Evolutionary conservation across 2,329 filamentous ascomycete genomes (phyloP), one percentile per base, ranked within the genome.

Genomic region (Seiridium cupressi): DNA sequence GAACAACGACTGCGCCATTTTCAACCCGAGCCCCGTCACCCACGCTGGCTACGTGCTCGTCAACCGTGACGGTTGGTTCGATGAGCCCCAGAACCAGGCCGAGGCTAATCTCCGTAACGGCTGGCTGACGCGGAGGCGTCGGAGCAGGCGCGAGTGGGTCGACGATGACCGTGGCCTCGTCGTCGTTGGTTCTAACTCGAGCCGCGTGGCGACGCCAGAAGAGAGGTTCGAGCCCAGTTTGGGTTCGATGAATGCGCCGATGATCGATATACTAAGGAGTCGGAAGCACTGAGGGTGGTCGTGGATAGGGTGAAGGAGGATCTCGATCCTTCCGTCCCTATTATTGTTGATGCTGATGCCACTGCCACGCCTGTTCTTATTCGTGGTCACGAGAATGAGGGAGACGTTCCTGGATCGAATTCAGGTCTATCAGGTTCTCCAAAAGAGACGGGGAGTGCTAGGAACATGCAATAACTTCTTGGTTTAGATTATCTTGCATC

Each of bases 11-110:
- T 59, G 60, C 31, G 18, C 18, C 18, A 26, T 26, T 2, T 26
- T 26, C 46, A 40, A 44, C 60, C 56, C 4, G 46, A 13, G 2
- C 44, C 48, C 31, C 6, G 51, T 1, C 51, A 38, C 2, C 1
- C 48, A 59, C 32, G 56, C 60, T 5, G 60, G 60, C 4, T 61
- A 26, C 26, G 51, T 56, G 2, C 40, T 61, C 0, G 26, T 61
- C 8, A 59, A 54, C 8, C 34, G 44, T 8, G 60, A 61, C 46
- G 18, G 26, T 9, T 61, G 51, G 51, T 61, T 59, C 46, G 18
- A 26, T 26, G 18, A 26, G 18, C 38, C n/a, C 2, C 18, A 6
- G 3, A 31, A 58, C 31, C 35, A 4, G 5, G 11, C 18, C 5
- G 46, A 58, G 18, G 40, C 44, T 3, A n/a, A 2, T 7, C 18